Percentiles rank a stretch among this genome's conserved stretches.
These are phyloP conservation scores for Cercospora brassicicola DNA, from an alignment of 2,329 filamentous ascomycete genomes.

Conservation along the genomic window DNA sequence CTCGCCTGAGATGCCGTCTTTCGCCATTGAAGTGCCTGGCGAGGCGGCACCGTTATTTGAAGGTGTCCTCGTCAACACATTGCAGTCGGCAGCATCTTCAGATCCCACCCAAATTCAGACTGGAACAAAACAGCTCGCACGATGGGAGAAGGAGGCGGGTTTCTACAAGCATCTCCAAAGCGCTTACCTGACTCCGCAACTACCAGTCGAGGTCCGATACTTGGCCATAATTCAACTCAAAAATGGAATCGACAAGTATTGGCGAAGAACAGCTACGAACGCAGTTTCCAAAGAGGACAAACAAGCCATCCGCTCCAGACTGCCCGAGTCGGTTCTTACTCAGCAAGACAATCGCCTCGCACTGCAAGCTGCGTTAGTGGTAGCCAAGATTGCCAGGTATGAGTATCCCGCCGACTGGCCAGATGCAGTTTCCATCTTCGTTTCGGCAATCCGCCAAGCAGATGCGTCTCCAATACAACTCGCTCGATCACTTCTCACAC, in stretches of 20 bases:
- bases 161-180: slow-evolving; percentile 56
- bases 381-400: slow-evolving; percentile 83
- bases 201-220: slow-evolving; percentile 77
- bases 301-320: slow-evolving; percentile 67
- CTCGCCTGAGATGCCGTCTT: slow-evolving; percentile 25
- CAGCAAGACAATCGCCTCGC: slow-evolving; percentile 76
- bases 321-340: slow-evolving; percentile 73
- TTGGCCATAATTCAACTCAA: slow-evolving; percentile 92
- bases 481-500: slow-evolving; percentile 69
- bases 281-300: slow-evolving; percentile 71
- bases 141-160: slow-evolving; percentile 51
- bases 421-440: slow-evolving; percentile 54
- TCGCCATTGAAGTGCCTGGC: slow-evolving; percentile 69
- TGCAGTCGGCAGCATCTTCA: slow-evolving; percentile 50
- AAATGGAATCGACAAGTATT: slow-evolving; percentile 93
- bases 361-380: slow-evolving; percentile 81
- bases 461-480: slow-evolving; percentile 55
- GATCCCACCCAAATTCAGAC: slow-evolving; percentile 53
- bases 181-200: slow-evolving; percentile 75
- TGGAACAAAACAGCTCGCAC: slow-evolving; percentile 54
- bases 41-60: slow-evolving; percentile 66
- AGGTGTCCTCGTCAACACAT: slow-evolving; percentile 49
- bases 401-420: slow-evolving; percentile 88
- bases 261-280: slow-evolving; percentile 75
- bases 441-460: slow-evolving; percentile 60